These are phyloP conservation scores for Solanum pimpinellifolium DNA, from an alignment of 257 asterid species.

Conservation along the genomic window DNA sequence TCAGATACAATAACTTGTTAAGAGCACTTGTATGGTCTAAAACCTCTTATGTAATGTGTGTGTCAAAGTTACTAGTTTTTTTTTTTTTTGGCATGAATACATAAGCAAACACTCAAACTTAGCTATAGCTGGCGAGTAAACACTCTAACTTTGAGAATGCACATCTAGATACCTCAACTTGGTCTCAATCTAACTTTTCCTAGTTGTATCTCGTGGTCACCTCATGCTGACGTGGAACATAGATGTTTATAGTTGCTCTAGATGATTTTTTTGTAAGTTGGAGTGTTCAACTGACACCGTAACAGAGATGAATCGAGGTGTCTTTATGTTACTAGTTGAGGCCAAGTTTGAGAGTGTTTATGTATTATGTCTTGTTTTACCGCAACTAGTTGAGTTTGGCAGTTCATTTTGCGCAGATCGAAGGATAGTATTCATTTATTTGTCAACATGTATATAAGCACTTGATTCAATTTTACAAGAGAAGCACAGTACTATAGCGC, in stretches of 20 bases:
- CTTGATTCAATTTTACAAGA: background rate
- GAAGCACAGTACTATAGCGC: background rate
- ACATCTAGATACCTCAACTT: background rate
- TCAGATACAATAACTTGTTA: background rate
- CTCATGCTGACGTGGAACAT: rapidly evolving
- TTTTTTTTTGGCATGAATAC: background rate
- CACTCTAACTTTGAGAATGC: too few species aligned
- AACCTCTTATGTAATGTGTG: background rate
- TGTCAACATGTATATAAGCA: background rate
- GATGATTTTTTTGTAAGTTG: background rate
- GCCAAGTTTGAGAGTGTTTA: background rate
- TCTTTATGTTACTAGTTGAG: background rate
- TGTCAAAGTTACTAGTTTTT: background rate
- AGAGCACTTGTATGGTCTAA: background rate
- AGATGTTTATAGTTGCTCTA: background rate
- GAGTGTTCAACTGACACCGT: background rate
- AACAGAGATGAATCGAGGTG: background rate
- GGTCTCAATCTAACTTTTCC: background rate
- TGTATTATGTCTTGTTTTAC: background rate
- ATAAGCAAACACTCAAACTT: background rate
- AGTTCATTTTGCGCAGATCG: background rate
- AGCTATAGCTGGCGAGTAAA: background rate
- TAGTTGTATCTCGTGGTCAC: background rate
- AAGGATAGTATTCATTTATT: background rate
- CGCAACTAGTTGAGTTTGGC: background rate